These are phyloP conservation scores for Barnettozyma pratensis DNA, from an alignment of 805 yeast genomes.

Conservation along the genomic window DNA sequence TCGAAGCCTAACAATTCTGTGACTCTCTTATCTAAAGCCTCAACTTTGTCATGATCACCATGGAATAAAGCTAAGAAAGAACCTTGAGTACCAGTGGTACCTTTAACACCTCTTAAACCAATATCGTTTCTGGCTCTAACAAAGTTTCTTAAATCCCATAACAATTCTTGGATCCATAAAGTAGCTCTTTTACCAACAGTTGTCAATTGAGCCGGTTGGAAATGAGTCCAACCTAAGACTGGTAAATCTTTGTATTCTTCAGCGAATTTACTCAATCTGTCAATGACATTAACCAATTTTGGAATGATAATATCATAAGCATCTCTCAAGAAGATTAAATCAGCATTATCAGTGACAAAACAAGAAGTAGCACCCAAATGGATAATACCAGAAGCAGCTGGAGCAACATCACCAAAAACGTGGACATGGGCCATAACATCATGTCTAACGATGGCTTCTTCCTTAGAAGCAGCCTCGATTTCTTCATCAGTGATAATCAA, in stretches of 20 bases:
- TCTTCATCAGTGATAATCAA: conserved; percentile 88
- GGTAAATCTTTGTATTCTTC: conserved; percentile 91
- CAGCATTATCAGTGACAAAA: conserved; percentile 97
- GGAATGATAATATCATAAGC: conserved; percentile 93
- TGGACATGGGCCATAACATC: conserved; percentile 99
- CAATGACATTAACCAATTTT: conserved; percentile 91
- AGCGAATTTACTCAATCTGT: conserved; percentile 85
- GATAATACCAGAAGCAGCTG: conserved; percentile 95
- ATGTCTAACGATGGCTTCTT: conserved; percentile 97
- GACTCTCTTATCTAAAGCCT: conserved; percentile 84
- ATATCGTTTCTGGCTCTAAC: conserved; percentile 93
- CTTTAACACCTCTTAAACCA: conserved; percentile 97
- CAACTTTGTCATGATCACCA: conserved; percentile 96
- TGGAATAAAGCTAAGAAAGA: conserved; percentile 93
- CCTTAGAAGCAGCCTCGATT: conserved; percentile 79
- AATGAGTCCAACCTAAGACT: conserved; percentile 98
- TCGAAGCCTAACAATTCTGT: conserved; percentile 92
- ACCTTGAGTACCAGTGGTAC: conserved; percentile 98
- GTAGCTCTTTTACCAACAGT: conserved; percentile 98
- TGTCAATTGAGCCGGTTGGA: conserved; percentile 98
- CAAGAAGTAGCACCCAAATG: conserved; percentile 98
- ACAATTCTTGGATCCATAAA: conserved; percentile 93
- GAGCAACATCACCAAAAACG: conserved; percentile 86
- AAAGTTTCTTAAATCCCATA: conserved; percentile 97
- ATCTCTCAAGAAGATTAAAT: conserved; percentile 91